phyloP scores from a whole-genome alignment of 2,329 filamentous ascomycete genomes.

The Penicillium psychrosexuale region DNA sequence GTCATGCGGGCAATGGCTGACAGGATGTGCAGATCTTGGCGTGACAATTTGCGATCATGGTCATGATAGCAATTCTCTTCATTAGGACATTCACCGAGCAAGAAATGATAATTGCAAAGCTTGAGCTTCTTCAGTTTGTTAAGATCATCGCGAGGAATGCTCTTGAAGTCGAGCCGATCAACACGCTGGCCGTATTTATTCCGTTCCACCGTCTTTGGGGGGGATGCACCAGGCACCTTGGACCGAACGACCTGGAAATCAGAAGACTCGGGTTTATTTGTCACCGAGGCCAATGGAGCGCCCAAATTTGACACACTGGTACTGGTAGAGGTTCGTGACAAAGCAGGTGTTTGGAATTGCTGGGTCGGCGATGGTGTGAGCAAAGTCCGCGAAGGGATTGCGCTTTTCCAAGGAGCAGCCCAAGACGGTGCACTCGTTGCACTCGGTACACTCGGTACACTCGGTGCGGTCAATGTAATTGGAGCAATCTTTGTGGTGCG shows the following conservation, averaged over 20 bases:
- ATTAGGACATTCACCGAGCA: slow-evolving; percentile 58
- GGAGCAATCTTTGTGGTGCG: slow-evolving; percentile 49
- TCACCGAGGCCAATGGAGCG: slow-evolving; percentile 33
- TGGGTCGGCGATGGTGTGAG: slow-evolving; percentile 39
- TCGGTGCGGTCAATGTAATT: background rate
- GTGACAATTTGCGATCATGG: slow-evolving; percentile 54
- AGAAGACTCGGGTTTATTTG: slow-evolving; percentile 35
- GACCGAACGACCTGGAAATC: slow-evolving; percentile 41
- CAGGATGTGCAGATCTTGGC: slow-evolving; percentile 53
- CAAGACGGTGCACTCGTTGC: slow-evolving; percentile 24
- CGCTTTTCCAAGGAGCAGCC: slow-evolving; percentile 33
- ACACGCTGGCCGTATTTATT: slow-evolving; percentile 61
- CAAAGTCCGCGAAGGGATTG: slow-evolving; percentile 28
- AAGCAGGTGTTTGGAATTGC: slow-evolving; percentile 24
- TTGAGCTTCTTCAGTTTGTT: slow-evolving; percentile 61
- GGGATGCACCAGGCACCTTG: slow-evolving; percentile 30
- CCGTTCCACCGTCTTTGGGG: slow-evolving; percentile 47
- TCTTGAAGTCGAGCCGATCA: slow-evolving; percentile 51
- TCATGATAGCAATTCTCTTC: slow-evolving; percentile 51
- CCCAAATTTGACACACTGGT: slow-evolving; percentile 38
- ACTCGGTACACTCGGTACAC: background rate
- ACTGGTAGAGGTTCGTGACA: slow-evolving; percentile 41
- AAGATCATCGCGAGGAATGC: slow-evolving; percentile 54
- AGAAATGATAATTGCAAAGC: slow-evolving; percentile 60
- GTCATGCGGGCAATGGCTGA: slow-evolving; percentile 61